A percentile compares a stretch with the other conserved stretches of the same genome.
phyloP scores from a whole-genome alignment of 2,329 filamentous ascomycete species.

The Nemania sp. region DNA sequence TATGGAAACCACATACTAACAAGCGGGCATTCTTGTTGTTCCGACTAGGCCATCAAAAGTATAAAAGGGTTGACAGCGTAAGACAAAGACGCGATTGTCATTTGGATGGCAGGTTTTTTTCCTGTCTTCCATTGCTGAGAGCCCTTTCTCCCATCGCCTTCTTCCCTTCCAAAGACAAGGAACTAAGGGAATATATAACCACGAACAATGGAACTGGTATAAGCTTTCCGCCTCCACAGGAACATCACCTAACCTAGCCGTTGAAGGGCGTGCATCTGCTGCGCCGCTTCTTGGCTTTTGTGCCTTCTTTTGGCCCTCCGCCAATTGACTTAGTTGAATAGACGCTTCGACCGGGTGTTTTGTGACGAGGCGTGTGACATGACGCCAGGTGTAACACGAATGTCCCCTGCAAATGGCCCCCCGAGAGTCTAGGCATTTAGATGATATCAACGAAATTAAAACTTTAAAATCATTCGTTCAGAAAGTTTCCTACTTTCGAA shows the following conservation, averaged over 20 bases:
- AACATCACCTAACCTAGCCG: too few relatives aligned
- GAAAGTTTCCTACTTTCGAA: neutral
- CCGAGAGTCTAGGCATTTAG: neutral
- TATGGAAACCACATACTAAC: neutral
- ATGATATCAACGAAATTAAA: neutral
- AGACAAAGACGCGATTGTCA: conserved; percentile 16
- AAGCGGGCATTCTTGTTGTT: neutral
- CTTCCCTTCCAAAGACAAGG: neutral
- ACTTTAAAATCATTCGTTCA: neutral
- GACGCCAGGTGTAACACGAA: neutral
- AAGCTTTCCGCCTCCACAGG: neutral
- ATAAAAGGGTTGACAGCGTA: neutral
- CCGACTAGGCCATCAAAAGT: neutral
- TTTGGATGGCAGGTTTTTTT: neutral
- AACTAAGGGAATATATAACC: neutral
- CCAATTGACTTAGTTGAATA: neutral
- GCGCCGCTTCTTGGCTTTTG: neutral
- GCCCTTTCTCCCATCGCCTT: neutral
- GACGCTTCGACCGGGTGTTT: neutral
- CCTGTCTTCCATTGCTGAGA: conserved; percentile 6
- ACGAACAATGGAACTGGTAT: neutral
- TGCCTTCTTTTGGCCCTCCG: neutral
- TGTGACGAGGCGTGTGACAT: neutral
- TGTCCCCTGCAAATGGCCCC: neutral
- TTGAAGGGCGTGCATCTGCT: neutral